Base-by-base conservation (phyloP, 208 protist species). In the Leishmania tarentolae region DNA sequence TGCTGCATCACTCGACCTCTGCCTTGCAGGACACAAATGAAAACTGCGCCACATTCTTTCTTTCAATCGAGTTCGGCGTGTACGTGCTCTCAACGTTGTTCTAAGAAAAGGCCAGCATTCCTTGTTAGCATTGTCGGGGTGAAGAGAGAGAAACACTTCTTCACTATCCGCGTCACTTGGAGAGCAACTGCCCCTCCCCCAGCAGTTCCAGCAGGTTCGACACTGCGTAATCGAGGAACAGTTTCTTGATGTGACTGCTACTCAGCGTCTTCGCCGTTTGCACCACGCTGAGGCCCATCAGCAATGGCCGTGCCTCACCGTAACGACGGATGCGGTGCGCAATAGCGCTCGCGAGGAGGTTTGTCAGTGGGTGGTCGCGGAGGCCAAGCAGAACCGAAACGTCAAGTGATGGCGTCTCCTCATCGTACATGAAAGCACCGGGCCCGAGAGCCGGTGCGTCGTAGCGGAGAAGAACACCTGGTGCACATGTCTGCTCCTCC, bases 291-390 rank as follows among this genome's bases (percentile, higher is more conserved):
- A 96, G 70, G 56, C 90, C 91, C 87, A 97, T 80, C 42, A 96
- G 74, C 40, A 97, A 75, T 28, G 88, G 78, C 47, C 91, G 83
- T 61, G 69, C 28, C 71, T 94, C 92, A 1, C 92, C 91, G 69
- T 78, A 76, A 40, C 84, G 74, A 19, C 87, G 87, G 31, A 97
- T 80, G 35, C 73, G 79, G 63, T 91, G 87, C 5, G 89, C 90
- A 42, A 95, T 46, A 53, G 86, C 87, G 79, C 88, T 88, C 31
- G 92, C 89, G 31, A 92, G 56, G 44, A 96, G 72, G 75, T 93
- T 92, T 50, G 94, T 97, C 9, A 97, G 88, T 0, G 92, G 90
- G 84, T 96, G 84, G 83, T 97, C 94, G 37, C 94, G 91, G 75
- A 94, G 46, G 11, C 94, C 94, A 0, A 97, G 83, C 63, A 96